Evolutionary conservation across 169 alveolate species (phyloP).

Genomic region (Plasmodium falciparum): DNA sequence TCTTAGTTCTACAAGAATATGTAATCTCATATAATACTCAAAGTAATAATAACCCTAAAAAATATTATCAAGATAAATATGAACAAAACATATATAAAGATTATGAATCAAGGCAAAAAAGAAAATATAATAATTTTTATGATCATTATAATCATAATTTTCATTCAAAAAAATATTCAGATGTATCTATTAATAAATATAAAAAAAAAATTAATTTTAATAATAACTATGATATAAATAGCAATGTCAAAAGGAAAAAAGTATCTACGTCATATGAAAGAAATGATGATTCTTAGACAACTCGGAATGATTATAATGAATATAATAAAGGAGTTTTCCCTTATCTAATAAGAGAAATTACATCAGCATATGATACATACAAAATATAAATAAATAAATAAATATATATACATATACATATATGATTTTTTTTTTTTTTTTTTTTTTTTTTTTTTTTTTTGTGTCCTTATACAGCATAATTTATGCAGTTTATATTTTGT

Average conservation of each 20-base stretch:
- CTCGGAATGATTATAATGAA: background rate
- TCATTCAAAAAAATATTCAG: background rate
- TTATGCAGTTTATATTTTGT: no score
- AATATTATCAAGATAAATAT: constrained; percentile 4
- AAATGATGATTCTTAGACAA: background rate
- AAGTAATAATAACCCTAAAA: background rate
- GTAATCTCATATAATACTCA: constrained; percentile 4
- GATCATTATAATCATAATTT: background rate
- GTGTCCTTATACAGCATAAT: no score
- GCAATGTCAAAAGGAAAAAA: background rate
- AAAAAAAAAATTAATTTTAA: background rate
- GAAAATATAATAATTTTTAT: constrained; percentile 4
- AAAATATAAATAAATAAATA: no score
- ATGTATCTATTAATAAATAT: background rate
- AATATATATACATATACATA: no score
- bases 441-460: no score
- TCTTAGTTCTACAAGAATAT: constrained; percentile 21
- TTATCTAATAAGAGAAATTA: no score
- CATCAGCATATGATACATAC: no score
- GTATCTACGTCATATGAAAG: background rate
- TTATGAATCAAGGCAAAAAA: background rate
- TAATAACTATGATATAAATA: no score
- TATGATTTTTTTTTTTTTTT: no score
- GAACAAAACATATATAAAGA: background rate
- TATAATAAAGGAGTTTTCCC: no score